Evolutionary conservation across 176 grass and related monocot species (phyloP).

Genomic region (Rhynchospora pubera): DNA sequence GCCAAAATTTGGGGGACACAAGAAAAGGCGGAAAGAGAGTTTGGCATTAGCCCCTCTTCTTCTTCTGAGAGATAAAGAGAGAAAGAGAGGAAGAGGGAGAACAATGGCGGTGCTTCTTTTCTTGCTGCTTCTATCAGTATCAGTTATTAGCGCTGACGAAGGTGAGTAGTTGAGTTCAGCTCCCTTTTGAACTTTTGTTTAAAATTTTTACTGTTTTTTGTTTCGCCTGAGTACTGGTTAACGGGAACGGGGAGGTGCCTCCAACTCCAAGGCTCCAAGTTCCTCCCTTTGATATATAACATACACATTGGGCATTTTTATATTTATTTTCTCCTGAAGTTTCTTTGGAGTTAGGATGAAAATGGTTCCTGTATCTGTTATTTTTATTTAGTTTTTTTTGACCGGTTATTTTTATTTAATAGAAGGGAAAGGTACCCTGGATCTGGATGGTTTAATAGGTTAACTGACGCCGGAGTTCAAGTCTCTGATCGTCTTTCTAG

Average conservation of each 20-base stretch:
- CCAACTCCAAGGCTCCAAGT: no score
- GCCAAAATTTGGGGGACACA: neutral
- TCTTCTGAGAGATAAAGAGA: neutral
- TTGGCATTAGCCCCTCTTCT: neutral
- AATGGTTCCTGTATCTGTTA: neutral
- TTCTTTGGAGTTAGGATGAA: neutral
- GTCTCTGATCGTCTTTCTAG: no score
- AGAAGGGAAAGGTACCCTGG: neutral
- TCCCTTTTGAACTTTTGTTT: neutral
- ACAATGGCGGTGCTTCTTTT: slow-evolving; percentile 35
- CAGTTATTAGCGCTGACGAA: slow-evolving; percentile 38
- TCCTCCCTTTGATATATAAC: no score
- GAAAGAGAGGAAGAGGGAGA: neutral
- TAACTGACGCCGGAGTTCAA: no score
- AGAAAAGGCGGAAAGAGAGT: no score
- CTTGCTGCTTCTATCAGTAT: slow-evolving; percentile 27
- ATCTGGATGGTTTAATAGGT: no score
- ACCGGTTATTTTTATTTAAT: no score
- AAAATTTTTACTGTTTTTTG: neutral
- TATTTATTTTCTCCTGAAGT: neutral
- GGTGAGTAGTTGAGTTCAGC: slow-evolving; percentile 36
- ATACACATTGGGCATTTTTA: neutral
- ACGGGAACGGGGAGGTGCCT: no score
- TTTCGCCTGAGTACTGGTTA: no score
- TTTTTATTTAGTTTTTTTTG: neutral